phyloP scores from a whole-genome alignment of 1,139 yeast species.

The Chernovozyma aurita region DNA sequence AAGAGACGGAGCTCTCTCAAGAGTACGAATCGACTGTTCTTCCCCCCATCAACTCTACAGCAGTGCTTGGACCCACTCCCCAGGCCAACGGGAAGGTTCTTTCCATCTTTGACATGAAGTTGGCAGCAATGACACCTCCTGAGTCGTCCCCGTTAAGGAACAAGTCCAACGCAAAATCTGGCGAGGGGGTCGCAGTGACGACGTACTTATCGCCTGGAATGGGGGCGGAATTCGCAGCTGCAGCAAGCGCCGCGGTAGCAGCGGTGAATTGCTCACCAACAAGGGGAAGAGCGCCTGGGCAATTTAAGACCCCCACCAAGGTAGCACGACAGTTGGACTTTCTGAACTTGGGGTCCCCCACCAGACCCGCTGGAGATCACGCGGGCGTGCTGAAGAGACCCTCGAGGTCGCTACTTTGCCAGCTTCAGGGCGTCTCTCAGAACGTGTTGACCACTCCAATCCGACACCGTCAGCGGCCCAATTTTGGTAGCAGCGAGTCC shows the following conservation, averaged over 20 bases:
- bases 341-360: too few relatives aligned
- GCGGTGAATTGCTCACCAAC: neutral
- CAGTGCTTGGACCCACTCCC: constrained; percentile 71
- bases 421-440: neutral
- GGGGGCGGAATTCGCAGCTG: too few relatives aligned
- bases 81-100: constrained; percentile 67
- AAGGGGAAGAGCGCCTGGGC: constrained; percentile 6
- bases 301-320: constrained; percentile 34
- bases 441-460: too few relatives aligned
- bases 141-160: constrained; percentile 39
- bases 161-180: too few relatives aligned
- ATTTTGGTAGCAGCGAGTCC: too few relatives aligned
- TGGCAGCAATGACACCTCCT: constrained; percentile 33
- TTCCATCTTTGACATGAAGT: constrained; percentile 55
- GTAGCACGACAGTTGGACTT: constrained; percentile 2
- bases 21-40: neutral
- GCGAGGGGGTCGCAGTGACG: too few relatives aligned
- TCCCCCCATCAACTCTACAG: neutral
- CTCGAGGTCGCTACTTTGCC: neutral
- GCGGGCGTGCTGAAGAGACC: too few relatives aligned
- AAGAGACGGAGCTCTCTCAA: too few relatives aligned
- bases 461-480: too few relatives aligned
- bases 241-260: too few relatives aligned
- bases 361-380: too few relatives aligned
- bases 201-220: too few relatives aligned